phyloP scores from a whole-genome alignment of 2,329 filamentous ascomycete species.

The Myriosclerotinia curreyana region DNA sequence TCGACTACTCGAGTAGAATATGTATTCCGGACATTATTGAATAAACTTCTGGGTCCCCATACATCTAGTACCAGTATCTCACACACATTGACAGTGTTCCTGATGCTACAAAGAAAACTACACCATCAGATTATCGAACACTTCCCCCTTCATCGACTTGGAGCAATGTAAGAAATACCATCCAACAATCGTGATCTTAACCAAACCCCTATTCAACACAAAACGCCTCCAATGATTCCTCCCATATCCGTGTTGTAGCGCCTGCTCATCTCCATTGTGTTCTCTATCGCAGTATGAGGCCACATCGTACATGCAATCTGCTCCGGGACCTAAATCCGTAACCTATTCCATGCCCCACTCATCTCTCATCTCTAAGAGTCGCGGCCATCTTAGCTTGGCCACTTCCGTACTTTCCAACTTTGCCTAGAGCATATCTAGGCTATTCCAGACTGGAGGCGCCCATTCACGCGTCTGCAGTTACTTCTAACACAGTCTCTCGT shows the following conservation, averaged over 20 bases:
- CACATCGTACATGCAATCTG: not conserved
- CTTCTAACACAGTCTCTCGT: slow-evolving; percentile 33
- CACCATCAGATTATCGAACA: slow-evolving; percentile 9
- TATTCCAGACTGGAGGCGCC: not conserved
- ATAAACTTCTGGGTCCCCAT: not conserved
- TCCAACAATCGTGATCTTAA: slow-evolving; percentile 8
- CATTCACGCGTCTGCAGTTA: slow-evolving; percentile 31
- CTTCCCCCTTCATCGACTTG: not conserved
- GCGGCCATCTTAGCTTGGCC: not conserved
- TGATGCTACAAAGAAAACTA: slow-evolving; percentile 11
- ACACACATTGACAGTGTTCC: slow-evolving; percentile 15
- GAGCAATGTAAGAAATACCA: slow-evolving; percentile 5
- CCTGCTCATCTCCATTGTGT: not conserved
- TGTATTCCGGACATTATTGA: not conserved
- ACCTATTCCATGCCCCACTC: slow-evolving; percentile 6
- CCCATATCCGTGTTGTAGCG: slow-evolving; percentile 3
- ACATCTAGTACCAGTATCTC: slow-evolving; percentile 8
- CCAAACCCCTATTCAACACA: not conserved
- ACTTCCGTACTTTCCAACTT: slow-evolving; percentile 5
- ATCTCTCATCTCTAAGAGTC: not conserved
- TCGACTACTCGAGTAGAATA: too few species aligned
- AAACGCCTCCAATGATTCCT: slow-evolving; percentile 4
- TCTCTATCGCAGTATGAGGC: not conserved
- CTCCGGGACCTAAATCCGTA: not conserved
- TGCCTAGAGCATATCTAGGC: slow-evolving; percentile 1